phyloP scores from a whole-genome alignment of 1,284 basidiomycete species.

The Ceratorhiza oryzae-sativae region DNA sequence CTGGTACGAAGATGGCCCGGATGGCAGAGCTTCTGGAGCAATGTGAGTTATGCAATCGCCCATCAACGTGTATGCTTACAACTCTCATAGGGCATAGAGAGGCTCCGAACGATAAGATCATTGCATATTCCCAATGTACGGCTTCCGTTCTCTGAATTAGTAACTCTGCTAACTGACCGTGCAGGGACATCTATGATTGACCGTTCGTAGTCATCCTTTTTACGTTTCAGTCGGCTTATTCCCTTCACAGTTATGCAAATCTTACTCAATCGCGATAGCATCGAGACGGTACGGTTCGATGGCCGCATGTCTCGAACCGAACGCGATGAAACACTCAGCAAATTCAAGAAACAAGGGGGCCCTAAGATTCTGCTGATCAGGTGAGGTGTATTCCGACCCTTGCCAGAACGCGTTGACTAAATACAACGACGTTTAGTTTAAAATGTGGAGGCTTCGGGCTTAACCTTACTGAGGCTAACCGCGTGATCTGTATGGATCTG shows the following conservation, averaged over 20 bases:
- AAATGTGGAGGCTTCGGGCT: conserved; percentile 70
- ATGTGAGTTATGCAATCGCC: conserved; percentile 48
- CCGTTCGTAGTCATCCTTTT: conserved; percentile 43
- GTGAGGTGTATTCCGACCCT: conserved; percentile 51
- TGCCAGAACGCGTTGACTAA: conserved; percentile 65
- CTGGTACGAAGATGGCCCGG: conserved; percentile 72
- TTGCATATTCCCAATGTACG: conserved; percentile 73
- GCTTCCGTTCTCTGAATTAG: conserved; percentile 19
- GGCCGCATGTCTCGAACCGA: conserved; percentile 65
- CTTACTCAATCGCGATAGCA: conserved; percentile 63
- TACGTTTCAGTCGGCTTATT: neutral
- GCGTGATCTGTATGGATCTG: conserved; percentile 52
- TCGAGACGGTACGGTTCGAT: conserved; percentile 67
- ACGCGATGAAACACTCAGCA: conserved; percentile 54
- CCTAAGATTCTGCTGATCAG: conserved; percentile 59
- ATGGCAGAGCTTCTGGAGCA: conserved; percentile 62
- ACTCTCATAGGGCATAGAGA: conserved; percentile 50
- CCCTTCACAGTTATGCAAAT: conserved; percentile 57
- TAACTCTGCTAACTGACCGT: conserved; percentile 15
- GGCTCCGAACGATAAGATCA: conserved; percentile 68
- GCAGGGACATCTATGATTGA: conserved; percentile 76
- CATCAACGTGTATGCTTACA: neutral
- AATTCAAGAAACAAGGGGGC: conserved; percentile 42
- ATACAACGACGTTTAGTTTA: conserved; percentile 53
- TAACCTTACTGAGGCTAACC: conserved; percentile 65